A percentile compares a stretch with the other conserved stretches of the same genome.
phyloP scores from a whole-genome alignment of 75 land plant genomes.

The Cupressus sempervirens region DNA sequence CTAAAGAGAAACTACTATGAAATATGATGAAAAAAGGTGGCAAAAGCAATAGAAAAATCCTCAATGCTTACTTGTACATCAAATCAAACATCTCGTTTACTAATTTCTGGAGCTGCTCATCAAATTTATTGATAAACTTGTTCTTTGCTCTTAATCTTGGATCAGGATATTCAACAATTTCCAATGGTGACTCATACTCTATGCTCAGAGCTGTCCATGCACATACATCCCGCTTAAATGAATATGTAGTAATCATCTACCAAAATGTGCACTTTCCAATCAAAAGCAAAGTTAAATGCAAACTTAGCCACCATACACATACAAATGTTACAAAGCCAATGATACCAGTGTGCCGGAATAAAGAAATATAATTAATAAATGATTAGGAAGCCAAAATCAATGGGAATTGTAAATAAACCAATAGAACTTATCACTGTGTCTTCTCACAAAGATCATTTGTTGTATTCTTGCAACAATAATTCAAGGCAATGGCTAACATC shows the following conservation, averaged over 20 bases:
- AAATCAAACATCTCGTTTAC: slow-evolving; percentile 92
- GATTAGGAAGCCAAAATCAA: neutral
- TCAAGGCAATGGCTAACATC: neutral
- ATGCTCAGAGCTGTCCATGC: slow-evolving; percentile 59
- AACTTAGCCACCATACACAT: neutral
- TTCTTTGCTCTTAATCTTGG: slow-evolving; percentile 80
- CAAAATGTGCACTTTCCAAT: neutral
- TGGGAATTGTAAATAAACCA: neutral
- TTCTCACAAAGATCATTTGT: neutral
- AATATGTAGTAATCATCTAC: neutral
- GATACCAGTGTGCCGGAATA: neutral
- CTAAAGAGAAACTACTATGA: neutral
- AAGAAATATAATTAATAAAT: neutral
- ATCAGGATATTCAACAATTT: slow-evolving; percentile 85
- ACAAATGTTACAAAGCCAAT: neutral
- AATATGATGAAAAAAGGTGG: neutral
- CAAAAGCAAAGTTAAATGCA: neutral
- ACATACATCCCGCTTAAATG: neutral
- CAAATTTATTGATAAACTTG: slow-evolving; percentile 70
- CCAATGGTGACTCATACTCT: slow-evolving; percentile 61
- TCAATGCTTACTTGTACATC: slow-evolving; percentile 81
- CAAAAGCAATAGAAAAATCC: neutral
- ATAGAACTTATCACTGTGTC: neutral
- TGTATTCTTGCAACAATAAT: neutral
- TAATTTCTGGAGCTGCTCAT: slow-evolving; percentile 72